Base-by-base conservation (phyloP, 2,329 filamentous ascomycete genomes). In the Stachybotrys chlorohalonatus region DNA sequence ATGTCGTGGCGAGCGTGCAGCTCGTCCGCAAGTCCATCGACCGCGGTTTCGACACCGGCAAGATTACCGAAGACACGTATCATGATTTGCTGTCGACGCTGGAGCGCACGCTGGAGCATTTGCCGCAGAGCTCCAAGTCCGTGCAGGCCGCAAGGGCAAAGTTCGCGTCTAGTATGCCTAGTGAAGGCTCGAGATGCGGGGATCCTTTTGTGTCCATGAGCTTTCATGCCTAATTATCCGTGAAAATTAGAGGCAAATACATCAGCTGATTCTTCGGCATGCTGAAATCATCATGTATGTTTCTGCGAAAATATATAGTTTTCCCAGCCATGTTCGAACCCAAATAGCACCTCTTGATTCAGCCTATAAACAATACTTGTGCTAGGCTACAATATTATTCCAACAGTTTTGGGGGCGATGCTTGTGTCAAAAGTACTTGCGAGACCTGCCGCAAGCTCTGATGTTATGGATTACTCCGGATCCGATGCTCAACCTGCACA, bases 121-220 rank as follows among this genome's bases (percentile, higher is more conserved):
- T 68, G 8, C 66, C 66, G 0, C 65, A 67, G 53, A 61, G 64
- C 49, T 68, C 66, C 31, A 68, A 67, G 49, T 68, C 66, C 30
- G 64, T 67, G 31, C 64, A 62, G 36, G 65, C 65, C 1, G 66
- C 66, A 3, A 60, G 63, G 52, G 54, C 52, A 51, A 62, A 63
- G 52, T 61, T 66, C 36, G 56, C 54, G 3, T 57, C 50, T 42
- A 47, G 15, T n/a, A 13, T 47, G 15, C 46, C 46, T 6, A 3
- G 15, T 47, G 6, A 3, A 16, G 15, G 15, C 8, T 47, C 17
- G 6, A 16, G 7, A 16, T 11, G n/a, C 8, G 8, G 17, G 7
- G 9, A 24, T n/a, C 46, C 46, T 13, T 47, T 47, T 24, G 17
- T n/a, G 1, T 2, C 17, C 16, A 8, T 47, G 7, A 47, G n/a